These are phyloP conservation scores for Penicillium nucicola DNA, from an alignment of 495 filamentous ascomycete genomes.

Conservation along the genomic window DNA sequence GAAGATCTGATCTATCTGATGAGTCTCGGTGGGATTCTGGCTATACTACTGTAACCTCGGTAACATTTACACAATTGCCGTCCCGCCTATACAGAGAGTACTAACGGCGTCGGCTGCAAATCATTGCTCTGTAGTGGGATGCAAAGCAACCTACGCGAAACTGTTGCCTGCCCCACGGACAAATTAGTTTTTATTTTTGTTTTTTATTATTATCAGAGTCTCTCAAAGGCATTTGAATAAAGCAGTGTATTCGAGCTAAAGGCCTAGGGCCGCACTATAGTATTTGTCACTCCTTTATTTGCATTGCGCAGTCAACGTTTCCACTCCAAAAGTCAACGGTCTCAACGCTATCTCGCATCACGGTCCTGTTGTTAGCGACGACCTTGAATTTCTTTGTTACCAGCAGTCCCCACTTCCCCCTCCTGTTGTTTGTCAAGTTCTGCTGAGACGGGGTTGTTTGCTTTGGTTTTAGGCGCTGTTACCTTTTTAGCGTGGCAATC, in stretches of 20 bases:
- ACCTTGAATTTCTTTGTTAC: slow-evolving; percentile 1
- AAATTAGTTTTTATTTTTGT: background rate
- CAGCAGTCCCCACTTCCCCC: background rate
- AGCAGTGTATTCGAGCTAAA: background rate
- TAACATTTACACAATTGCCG: background rate
- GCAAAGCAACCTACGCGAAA: background rate
- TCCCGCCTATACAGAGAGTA: background rate
- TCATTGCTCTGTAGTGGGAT: background rate
- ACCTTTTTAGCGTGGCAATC: background rate
- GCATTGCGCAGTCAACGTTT: too few species aligned
- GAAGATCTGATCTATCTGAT: background rate
- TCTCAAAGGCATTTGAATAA: background rate
- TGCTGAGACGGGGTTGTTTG: background rate
- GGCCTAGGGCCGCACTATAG: background rate
- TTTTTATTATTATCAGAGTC: too few species aligned
- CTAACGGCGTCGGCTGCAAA: background rate
- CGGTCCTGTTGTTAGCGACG: background rate
- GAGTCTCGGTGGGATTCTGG: background rate
- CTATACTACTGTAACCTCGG: background rate
- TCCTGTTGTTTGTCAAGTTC: background rate
- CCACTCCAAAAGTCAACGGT: background rate
- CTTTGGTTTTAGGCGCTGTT: background rate
- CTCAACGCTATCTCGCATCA: background rate
- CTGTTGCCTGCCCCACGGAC: background rate
- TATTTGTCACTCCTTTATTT: background rate